Percentiles rank a stretch among this genome's conserved stretches.
Conservation (phyloP, 495 filamentous ascomycete genomes). For the Lasiosphaeris hirsuta region DNA sequence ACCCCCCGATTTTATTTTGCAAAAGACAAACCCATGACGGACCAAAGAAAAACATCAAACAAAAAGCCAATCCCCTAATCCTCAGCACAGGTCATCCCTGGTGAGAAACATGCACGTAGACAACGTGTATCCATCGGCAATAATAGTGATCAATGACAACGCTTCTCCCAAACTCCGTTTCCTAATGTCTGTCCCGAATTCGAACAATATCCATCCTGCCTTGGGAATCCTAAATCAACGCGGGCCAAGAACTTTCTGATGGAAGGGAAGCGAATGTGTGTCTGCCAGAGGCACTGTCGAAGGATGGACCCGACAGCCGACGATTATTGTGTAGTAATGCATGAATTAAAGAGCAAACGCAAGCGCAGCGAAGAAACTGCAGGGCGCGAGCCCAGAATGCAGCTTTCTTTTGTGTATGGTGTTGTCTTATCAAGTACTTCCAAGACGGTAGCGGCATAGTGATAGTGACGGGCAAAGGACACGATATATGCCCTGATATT, state of each 20-base stretch:
- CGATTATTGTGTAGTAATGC: neutral
- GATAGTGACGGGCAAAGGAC: too few relatives aligned
- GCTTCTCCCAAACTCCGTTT: constrained; percentile 10
- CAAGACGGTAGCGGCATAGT: too few relatives aligned
- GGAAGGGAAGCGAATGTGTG: constrained; percentile 5
- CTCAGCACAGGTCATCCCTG: neutral
- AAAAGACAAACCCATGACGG: neutral
- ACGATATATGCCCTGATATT: too few relatives aligned
- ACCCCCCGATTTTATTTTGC: constrained; percentile 9
- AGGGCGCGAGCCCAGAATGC: neutral
- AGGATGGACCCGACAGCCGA: neutral
- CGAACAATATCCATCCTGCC: constrained; percentile 9
- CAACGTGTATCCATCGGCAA: too few relatives aligned
- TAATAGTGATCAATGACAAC: neutral
- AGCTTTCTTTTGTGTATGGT: neutral
- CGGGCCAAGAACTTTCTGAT: neutral
- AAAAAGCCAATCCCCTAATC: neutral
- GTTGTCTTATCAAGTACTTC: neutral
- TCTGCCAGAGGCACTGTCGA: neutral
- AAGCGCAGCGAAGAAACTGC: neutral
- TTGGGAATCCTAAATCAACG: constrained; percentile 8
- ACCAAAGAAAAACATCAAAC: neutral
- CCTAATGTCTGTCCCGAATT: neutral
- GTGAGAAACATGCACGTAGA: too few relatives aligned
- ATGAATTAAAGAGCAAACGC: constrained; percentile 2